phyloP scores from a whole-genome alignment of 2,329 filamentous ascomycete genomes.

The Alternaria ventricosa region DNA sequence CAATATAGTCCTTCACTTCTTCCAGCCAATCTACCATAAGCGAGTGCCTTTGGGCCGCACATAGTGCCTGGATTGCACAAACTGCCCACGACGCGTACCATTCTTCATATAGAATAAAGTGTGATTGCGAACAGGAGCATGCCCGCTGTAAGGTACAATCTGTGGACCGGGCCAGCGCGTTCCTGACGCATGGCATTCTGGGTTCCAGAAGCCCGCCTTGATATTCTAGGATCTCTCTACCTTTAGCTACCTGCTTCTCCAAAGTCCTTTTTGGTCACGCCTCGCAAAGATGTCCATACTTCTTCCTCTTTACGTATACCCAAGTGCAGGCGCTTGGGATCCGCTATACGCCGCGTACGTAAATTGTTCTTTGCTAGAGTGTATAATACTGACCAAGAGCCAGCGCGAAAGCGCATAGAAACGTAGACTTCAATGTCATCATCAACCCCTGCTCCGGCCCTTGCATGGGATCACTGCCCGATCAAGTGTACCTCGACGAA shows the following conservation, averaged over 20 bases:
- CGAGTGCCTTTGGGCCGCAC: no score
- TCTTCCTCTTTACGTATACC: slow-evolving; percentile 61
- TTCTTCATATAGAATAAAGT: no score
- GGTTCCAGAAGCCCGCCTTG: not conserved
- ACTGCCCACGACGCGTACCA: no score
- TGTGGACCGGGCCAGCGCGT: not conserved
- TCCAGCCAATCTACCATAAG: no score
- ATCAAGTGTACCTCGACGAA: slow-evolving; percentile 43
- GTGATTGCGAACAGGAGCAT: no score
- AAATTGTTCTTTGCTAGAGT: not conserved
- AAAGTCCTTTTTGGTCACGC: not conserved
- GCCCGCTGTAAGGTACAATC: slow-evolving; percentile 12
- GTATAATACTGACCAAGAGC: not conserved
- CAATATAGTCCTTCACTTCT: no score
- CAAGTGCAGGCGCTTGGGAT: slow-evolving; percentile 56
- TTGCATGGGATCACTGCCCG: slow-evolving; percentile 36
- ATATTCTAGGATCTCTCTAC: not conserved
- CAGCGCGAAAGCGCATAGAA: slow-evolving; percentile 42
- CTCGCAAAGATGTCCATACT: slow-evolving; percentile 48
- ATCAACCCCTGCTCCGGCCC: slow-evolving; percentile 57
- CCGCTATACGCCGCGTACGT: slow-evolving; percentile 55
- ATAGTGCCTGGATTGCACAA: no score
- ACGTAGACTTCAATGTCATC: slow-evolving; percentile 59
- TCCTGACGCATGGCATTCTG: not conserved
- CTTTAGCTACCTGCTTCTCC: not conserved